Evolutionary conservation across 1,139 yeast genomes (phyloP), one percentile per base, ranked within the genome.

Genomic region (Yamadazyma taylorii): DNA sequence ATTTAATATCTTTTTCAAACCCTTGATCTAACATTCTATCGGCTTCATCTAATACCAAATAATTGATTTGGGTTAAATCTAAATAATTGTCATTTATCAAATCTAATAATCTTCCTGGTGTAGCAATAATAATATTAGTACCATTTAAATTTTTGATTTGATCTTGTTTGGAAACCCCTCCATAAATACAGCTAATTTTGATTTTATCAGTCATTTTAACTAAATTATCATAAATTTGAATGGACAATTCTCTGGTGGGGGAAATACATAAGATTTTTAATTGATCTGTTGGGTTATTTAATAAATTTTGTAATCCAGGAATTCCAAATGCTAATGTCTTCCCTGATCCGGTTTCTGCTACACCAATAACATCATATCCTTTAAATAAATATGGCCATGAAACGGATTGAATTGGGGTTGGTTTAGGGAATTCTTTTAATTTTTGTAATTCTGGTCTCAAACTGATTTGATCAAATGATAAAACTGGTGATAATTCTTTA

Each of bases 321-420:
- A 92, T 95, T 55, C 97, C 96, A 60, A 92, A 92, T 1, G 97
- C 97, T 63, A 90, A 83, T 0, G 98, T 92, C 63, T 92, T 92
- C 55, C 98, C 98, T 0, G 96, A 88, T 32, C 98, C 98, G 10
- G 98, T 92, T 66, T 92, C 97, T 21, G 98, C 98, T 44, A 94
- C 97, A 57, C 98, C 98, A 47, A 92, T 79, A 26, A 90, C 96
- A 59, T 92, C 98, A 47, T 84, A 76, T 14, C 86, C 85, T 24
- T 79, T 66, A 37, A 92, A 68, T 37, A 94, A 67, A 56, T 79
- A 89, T 47, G 99, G 99, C 98, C 98, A 92, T 10, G 97, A 78
- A 24, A 82, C 90, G n/a, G 96, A 79, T 68, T 92, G 99, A 53
- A 92, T 92, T 24, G 98, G 97, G 4, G 97, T 90, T 39, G 98